Percentiles rank a stretch among this genome's conserved stretches.
Evolutionary conservation across 306 rosid species (phyloP).

Genomic region (Echinosophora koreensis): DNA sequence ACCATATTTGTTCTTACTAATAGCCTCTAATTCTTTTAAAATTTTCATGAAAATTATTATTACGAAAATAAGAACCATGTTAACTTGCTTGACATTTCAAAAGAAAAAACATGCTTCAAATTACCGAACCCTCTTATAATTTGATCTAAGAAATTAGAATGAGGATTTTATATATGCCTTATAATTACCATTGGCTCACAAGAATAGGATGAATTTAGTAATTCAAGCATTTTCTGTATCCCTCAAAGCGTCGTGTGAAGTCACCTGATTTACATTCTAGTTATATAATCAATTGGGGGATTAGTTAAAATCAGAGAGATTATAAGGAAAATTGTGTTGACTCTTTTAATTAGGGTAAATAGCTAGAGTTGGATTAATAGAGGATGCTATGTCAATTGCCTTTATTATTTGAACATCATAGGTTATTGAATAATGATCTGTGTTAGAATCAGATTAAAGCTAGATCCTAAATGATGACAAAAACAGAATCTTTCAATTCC

Average conservation of each 20-base stretch:
- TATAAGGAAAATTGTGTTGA: not conserved
- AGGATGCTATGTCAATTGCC: not conserved
- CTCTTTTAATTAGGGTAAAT: not conserved
- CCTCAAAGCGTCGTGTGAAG: not conserved
- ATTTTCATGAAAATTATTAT: not conserved
- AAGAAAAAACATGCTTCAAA: not conserved
- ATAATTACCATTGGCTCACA: not conserved
- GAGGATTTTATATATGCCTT: not conserved
- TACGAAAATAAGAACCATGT: not conserved
- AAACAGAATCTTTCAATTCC: conserved; percentile 16
- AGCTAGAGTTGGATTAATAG: too few relatives aligned
- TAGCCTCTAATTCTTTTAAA: conserved; percentile 2
- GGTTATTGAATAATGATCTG: not conserved
- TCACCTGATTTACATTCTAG: not conserved
- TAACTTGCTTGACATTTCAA: not conserved
- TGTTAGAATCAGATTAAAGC: not conserved
- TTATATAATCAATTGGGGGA: not conserved
- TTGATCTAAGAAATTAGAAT: not conserved
- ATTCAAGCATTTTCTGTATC: not conserved
- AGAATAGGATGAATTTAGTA: not conserved
- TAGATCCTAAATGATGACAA: conserved; percentile 13
- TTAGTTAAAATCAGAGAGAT: not conserved
- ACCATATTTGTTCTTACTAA: not conserved
- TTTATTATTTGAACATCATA: not conserved
- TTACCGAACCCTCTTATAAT: not conserved